phyloP scores from a whole-genome alignment of 768 basidiomycete genomes.

The Amanita inopinata region DNA sequence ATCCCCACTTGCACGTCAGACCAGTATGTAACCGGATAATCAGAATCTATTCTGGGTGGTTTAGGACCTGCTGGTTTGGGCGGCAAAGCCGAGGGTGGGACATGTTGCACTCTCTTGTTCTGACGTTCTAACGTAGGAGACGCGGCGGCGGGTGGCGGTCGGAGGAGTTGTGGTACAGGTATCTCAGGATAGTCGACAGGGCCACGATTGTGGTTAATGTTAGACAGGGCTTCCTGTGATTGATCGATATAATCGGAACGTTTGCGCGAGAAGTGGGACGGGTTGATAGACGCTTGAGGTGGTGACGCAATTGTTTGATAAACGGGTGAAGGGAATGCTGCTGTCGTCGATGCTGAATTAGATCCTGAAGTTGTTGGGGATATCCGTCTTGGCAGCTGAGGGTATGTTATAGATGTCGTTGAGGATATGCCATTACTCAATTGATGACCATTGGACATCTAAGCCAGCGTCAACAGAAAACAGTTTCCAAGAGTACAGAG shows the following conservation, averaged over 20 bases:
- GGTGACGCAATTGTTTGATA: conserved; percentile 51
- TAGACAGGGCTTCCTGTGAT: conserved; percentile 50
- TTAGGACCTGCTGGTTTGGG: conserved; percentile 29
- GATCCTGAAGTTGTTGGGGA: conserved; percentile 20
- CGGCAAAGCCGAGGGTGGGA: conserved; percentile 19
- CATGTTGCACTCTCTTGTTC: conserved; percentile 47
- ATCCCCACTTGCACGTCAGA: conserved; percentile 67
- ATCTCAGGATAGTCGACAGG: conserved; percentile 80
- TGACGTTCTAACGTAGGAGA: conserved; percentile 63
- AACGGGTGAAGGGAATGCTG: conserved; percentile 26
- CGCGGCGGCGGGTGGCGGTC: conserved; percentile 75
- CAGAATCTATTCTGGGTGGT: conserved; percentile 60
- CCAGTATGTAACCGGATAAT: conserved; percentile 83
- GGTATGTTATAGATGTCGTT: conserved; percentile 34
- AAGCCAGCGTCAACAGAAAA: neutral
- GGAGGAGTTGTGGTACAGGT: conserved; percentile 45
- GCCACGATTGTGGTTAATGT: conserved; percentile 32
- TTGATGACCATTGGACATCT: neutral
- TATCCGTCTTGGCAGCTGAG: conserved; percentile 23
- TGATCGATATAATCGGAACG: conserved; percentile 79
- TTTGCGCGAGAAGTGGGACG: conserved; percentile 56
- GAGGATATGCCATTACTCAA: conserved; percentile 14
- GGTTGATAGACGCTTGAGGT: conserved; percentile 80
- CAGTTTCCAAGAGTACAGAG: neutral
- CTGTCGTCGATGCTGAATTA: conserved; percentile 13